These are phyloP conservation scores for Hygrophorus pudorinus DNA, from an alignment of 768 basidiomycete species.

Conservation along the genomic window DNA sequence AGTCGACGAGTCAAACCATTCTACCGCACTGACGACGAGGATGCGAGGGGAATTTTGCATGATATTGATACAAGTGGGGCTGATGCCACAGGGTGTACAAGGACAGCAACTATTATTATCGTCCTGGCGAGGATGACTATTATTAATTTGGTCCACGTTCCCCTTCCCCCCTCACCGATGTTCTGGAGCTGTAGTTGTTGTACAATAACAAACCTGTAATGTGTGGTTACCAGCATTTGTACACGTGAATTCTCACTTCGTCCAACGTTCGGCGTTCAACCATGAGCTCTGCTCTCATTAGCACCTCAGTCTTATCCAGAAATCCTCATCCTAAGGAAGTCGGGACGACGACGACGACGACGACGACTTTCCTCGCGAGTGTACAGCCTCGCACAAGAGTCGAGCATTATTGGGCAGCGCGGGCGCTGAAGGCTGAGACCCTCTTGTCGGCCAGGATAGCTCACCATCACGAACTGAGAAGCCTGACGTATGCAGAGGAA, in stretches of 20 bases:
- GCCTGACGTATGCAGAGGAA: constrained; percentile 29
- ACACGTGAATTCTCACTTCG: too few relatives aligned
- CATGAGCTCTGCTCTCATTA: too few relatives aligned
- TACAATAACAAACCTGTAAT: too few relatives aligned
- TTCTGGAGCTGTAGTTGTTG: too few relatives aligned
- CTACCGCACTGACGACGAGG: constrained; percentile 1
- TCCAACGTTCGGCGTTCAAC: too few relatives aligned
- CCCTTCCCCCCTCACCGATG: too few relatives aligned
- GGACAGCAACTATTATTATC: constrained; percentile 1
- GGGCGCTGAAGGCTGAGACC: constrained; percentile 57
- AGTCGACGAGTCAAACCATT: neutral
- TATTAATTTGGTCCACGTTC: too few relatives aligned
- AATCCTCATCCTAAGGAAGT: too few relatives aligned
- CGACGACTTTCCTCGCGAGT: neutral
- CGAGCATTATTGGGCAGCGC: constrained; percentile 61
- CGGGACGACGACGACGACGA: too few relatives aligned
- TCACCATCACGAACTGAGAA: constrained; percentile 41
- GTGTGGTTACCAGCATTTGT: too few relatives aligned
- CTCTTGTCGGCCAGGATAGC: constrained; percentile 37
- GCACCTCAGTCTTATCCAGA: too few relatives aligned
- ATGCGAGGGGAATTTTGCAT: neutral
- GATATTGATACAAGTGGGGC: constrained; percentile 1
- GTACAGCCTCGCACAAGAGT: constrained; percentile 9
- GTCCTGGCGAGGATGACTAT: constrained; percentile 1
- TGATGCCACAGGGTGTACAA: constrained; percentile 1